Evolutionary conservation across 2,329 filamentous ascomycete genomes (phyloP), one percentile per base, ranked within the genome.

Genomic region (Thielaviopsis ethacetica): DNA sequence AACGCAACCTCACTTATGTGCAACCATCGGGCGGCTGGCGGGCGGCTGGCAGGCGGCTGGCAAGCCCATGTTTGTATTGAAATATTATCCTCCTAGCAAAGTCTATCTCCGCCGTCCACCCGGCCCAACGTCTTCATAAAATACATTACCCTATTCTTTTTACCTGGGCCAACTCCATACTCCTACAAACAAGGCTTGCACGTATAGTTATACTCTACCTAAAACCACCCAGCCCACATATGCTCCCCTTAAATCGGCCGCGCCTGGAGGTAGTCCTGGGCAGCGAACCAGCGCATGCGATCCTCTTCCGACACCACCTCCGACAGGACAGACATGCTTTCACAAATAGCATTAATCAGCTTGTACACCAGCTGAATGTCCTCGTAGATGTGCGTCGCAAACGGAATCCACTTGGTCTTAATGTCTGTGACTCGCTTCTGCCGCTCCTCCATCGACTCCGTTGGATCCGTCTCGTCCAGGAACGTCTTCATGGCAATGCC

Each of bases 401-500:
- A 78, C 1, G 82, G 82, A n/a, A 84, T 75, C 64, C 74, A 82
- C 15, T 69, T 74, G 56, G 66, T 67, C 2, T 77, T 75, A 65
- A 83, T 84, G 6, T 71, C 69, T n/a, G 70, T 63, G 61, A 77
- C 74, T 60, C 76, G 76, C 3, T 65, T 63, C 22, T 71, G 68
- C 54, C 75, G 73, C 58, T 71, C 67, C 57, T 78, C 75, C 2
- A 70, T 70, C 10, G 78, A 75, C 62, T 86, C 78, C 9, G 74
- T 71, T 21, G 77, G 76, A 56, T 81, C 78, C 4, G 56, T 61
- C 61, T 90, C 86, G 64, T 89, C 85, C 22, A 89, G 77, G 67
- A 88, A 88, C 9, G 85, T 88, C 70, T 89, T 88, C 49, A 90
- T 82, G 0, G 87, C 86, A 62, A 93, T 87, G 27, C 85, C 86